Conservation (phyloP, 352 stramenopile species). For the Globisporangium nunn region DNA sequence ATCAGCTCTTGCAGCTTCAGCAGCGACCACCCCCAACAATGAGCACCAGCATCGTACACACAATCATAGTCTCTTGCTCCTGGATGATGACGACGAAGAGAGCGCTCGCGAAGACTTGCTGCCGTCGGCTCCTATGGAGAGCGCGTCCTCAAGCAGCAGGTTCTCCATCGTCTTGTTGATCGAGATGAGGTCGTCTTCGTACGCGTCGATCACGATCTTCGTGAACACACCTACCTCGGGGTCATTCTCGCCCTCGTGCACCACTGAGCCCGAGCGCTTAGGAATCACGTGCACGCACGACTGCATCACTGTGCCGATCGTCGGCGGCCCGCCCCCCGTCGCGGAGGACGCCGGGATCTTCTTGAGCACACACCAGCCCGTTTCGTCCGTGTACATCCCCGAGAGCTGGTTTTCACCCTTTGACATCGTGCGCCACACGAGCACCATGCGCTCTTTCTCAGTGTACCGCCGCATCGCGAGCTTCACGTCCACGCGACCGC, state of each 20-base stretch:
- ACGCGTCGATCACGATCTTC: constrained; percentile 45
- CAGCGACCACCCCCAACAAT: no score
- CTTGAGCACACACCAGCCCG: constrained; percentile 45
- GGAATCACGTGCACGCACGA: constrained; percentile 11
- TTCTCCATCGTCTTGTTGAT: constrained; percentile 49
- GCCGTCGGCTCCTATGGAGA: constrained; percentile 15
- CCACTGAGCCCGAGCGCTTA: background rate
- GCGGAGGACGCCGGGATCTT: constrained; percentile 5
- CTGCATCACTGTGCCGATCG: constrained; percentile 13
- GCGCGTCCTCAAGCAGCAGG: constrained; percentile 32
- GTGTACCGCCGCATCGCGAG: constrained; percentile 45
- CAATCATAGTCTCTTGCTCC: background rate
- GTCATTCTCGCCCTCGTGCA: constrained; percentile 13
- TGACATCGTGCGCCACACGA: constrained; percentile 43
- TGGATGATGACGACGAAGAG: background rate
- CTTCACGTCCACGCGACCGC: constrained; percentile 26
- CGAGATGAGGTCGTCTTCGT: constrained; percentile 47
- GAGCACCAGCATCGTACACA: no score
- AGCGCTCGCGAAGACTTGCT: constrained; percentile 19
- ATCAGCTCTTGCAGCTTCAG: no score
- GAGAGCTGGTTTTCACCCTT: constrained; percentile 28
- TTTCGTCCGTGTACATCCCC: constrained; percentile 56
- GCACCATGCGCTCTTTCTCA: constrained; percentile 34
- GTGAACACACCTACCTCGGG: constrained; percentile 39
- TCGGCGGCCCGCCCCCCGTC: background rate